Conservation (phyloP, 148 eudicot genomes). For the Dianthus caryophyllus region DNA sequence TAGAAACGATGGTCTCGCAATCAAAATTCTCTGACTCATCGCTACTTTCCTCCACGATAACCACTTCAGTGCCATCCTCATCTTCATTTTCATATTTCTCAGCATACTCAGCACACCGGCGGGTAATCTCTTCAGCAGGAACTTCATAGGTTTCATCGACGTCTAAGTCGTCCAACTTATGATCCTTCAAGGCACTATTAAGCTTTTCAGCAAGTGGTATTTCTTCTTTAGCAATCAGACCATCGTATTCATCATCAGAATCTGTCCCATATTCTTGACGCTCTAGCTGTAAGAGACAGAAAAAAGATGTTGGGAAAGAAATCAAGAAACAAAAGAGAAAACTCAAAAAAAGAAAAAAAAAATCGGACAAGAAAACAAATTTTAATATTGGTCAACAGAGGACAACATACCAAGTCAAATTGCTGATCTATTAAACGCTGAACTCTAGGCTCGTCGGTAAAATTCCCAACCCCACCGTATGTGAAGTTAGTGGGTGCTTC, state of each 20-base stretch:
- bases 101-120: conserved; percentile 59
- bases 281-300: conserved; percentile 52
- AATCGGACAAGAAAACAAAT: background rate
- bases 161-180: conserved; percentile 32
- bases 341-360: background rate
- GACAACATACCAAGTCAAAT: conserved; percentile 72
- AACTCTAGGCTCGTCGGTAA: conserved; percentile 45
- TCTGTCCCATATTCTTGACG: conserved; percentile 72
- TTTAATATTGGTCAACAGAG: background rate
- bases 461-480: conserved; percentile 5
- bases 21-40: conserved; percentile 89
- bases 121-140: conserved; percentile 43
- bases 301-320: background rate
- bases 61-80: conserved; percentile 37
- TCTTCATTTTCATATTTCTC: conserved; percentile 59
- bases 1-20: conserved; percentile 83
- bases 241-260: conserved; percentile 47
- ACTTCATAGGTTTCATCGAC: conserved; percentile 39
- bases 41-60: conserved; percentile 68
- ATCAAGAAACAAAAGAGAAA: background rate
- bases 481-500: conserved; percentile 17
- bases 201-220: conserved; percentile 60
- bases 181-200: conserved; percentile 42
- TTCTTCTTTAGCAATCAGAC: conserved; percentile 36
- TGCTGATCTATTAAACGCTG: conserved; percentile 72